Evolutionary conservation across 176 grass and related monocot genomes (phyloP), one percentile per base, ranked within the genome.

Genomic region (Hordeum marinum): DNA sequence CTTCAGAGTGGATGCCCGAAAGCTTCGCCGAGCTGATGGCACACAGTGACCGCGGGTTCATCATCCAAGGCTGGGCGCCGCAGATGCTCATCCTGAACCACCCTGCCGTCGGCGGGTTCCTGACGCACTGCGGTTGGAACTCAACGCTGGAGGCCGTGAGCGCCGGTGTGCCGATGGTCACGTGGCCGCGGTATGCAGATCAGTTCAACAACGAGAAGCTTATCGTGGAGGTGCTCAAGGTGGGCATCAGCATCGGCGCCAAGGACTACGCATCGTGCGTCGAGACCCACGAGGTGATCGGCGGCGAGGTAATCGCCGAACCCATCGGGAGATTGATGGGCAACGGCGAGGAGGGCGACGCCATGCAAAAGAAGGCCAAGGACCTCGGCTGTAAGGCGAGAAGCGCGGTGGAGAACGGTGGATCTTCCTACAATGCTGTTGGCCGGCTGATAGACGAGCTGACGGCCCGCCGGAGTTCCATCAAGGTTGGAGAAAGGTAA

Each of bases 101-200:
- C 54, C 54, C 20, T 57, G 54, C 54, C 54, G 20, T 57, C 54
- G 20, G 54, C 2, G 54, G 54, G 54, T 57, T 57, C 54, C 18
- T 92, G 10, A 90, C 84, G 31, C 91, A 92, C 76, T 90, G 91
- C 6, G 84, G 84, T 1, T 92, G 91, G 85, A 93, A 93, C 81
- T 93, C 88, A 20, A 82, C 71, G 6, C 9, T 72, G n/a, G 87
- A 92, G 84, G 76, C 82, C 0, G 17, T 91, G 36, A 43, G 70
- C 75, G 67, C 75, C 8, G 82, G 82, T 0, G 72, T 88, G 55
- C 86, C 86, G 7, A 92, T 92, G 82, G 27, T 88, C 54, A 57
- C 54, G 18, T 57, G 54, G 54, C 54, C 54, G 54, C 54, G 54
- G 54, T 57, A 57, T 9, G 54, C 54, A 9, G 54, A 57, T 21